Percentiles rank a stretch among this genome's conserved stretches.
Conservation (phyloP, 495 filamentous ascomycete genomes). For the Penicillium coffeae region DNA sequence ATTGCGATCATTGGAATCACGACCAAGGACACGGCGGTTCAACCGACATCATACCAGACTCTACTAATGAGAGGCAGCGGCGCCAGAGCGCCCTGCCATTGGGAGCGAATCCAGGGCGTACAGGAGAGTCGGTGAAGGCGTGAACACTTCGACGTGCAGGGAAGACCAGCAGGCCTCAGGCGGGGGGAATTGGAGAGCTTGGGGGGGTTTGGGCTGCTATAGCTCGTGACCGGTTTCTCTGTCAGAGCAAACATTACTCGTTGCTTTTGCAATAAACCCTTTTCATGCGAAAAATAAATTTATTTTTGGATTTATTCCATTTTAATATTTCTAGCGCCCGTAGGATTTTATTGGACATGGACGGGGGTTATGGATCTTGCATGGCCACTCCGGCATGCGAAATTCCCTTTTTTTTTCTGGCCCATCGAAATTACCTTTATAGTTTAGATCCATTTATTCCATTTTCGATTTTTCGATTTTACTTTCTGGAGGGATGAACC, state of each 20-base stretch:
- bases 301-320: not conserved
- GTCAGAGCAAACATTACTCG: constrained; percentile 17
- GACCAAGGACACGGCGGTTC: no score
- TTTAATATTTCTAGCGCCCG: not conserved
- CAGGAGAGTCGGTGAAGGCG: constrained; percentile 23
- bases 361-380: not conserved
- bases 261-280: not conserved
- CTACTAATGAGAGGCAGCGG: not conserved
- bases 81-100: constrained; percentile 8
- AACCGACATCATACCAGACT: constrained; percentile 2
- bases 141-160: not conserved
- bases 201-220: not conserved
- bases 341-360: not conserved
- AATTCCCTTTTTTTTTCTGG: not conserved
- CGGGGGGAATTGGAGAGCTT: no score
- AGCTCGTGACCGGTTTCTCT: constrained; percentile 18
- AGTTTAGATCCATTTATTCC: not conserved
- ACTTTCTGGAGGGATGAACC: not conserved
- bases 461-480: constrained; percentile 1
- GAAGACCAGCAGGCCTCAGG: not conserved
- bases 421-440: not conserved
- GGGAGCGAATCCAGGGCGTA: constrained; percentile 11
- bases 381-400: not conserved
- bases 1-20: not conserved
- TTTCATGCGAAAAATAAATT: not conserved